Percentiles rank a stretch among this genome's conserved stretches.
Conservation (phyloP, 2,329 filamentous ascomycete species). For the Ramularia collo-cygni region DNA sequence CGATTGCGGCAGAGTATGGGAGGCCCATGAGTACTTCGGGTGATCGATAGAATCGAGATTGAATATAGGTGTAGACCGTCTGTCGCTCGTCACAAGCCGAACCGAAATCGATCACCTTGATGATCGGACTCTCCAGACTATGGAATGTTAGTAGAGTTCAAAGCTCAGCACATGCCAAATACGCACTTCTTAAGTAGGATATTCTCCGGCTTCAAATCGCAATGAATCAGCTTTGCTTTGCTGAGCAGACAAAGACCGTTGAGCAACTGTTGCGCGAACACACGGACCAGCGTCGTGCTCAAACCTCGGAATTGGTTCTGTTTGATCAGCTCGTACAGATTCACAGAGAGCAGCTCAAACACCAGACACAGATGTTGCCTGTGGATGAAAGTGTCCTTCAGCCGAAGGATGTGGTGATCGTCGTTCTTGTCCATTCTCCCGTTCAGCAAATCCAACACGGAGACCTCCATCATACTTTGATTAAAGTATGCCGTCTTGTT, state of each 20-base stretch:
- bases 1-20: constrained; percentile 95
- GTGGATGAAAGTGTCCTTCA: constrained; percentile 98
- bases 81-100: constrained; percentile 97
- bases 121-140: constrained; percentile 91
- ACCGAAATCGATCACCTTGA: constrained; percentile 99
- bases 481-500: constrained; percentile 99
- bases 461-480: constrained; percentile 99
- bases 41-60: constrained; percentile 95
- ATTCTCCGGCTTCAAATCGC: constrained; percentile 96
- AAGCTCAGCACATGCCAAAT: not conserved
- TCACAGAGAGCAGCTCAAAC: constrained; percentile 93
- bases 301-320: constrained; percentile 98
- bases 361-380: constrained; percentile 93
- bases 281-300: constrained; percentile 91
- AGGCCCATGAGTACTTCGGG: constrained; percentile 92
- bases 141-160: constrained; percentile 6
- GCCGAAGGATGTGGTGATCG: constrained; percentile 85
- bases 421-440: constrained; percentile 99
- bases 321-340: constrained; percentile 97
- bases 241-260: constrained; percentile 88
- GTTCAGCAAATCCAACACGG: constrained; percentile 91
- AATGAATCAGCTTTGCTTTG: constrained; percentile 95
- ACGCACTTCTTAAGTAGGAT: constrained; percentile 86
- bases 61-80: constrained; percentile 98
- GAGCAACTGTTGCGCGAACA: constrained; percentile 93